Evolutionary conservation across 192 early-diverging fungal species (phyloP).

Genomic region (Dispira simplex): DNA sequence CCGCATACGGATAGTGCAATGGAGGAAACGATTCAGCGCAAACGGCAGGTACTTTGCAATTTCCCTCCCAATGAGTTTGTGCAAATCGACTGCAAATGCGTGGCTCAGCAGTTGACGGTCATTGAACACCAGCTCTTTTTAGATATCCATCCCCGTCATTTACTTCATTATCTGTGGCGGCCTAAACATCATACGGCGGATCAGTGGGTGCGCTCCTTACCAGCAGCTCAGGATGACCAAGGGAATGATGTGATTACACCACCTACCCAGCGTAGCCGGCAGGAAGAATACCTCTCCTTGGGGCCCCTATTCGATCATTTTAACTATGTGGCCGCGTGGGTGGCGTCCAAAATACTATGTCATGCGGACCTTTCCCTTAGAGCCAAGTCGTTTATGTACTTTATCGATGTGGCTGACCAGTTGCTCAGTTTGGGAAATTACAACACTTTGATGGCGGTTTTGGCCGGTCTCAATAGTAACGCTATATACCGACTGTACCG

Average conservation of each 20-base stretch:
- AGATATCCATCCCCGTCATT: not conserved
- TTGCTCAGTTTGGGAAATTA: not conserved
- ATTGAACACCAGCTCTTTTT: not conserved
- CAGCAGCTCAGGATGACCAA: not conserved
- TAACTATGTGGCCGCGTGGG: constrained; percentile 4
- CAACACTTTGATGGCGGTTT: constrained; percentile 6
- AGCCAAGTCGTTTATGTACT: not conserved
- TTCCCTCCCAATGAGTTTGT: not conserved
- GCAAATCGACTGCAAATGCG: not conserved
- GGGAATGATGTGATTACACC: not conserved
- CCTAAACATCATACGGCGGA: not conserved
- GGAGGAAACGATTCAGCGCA: not conserved
- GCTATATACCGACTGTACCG: constrained; percentile 1
- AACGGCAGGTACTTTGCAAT: not conserved
- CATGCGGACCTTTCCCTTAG: not conserved
- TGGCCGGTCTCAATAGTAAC: constrained; percentile 2
- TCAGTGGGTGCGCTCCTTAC: too few species aligned
- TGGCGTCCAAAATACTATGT: not conserved
- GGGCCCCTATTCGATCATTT: not conserved
- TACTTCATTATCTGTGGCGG: not conserved
- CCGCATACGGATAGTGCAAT: too few species aligned
- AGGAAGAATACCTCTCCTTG: not conserved
- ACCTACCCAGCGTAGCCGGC: not conserved
- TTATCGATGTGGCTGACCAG: not conserved
- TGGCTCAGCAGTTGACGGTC: constrained; percentile 7